Conservation (phyloP, 371 early-diverging fungal genomes). For the Mortierella sp. region DNA sequence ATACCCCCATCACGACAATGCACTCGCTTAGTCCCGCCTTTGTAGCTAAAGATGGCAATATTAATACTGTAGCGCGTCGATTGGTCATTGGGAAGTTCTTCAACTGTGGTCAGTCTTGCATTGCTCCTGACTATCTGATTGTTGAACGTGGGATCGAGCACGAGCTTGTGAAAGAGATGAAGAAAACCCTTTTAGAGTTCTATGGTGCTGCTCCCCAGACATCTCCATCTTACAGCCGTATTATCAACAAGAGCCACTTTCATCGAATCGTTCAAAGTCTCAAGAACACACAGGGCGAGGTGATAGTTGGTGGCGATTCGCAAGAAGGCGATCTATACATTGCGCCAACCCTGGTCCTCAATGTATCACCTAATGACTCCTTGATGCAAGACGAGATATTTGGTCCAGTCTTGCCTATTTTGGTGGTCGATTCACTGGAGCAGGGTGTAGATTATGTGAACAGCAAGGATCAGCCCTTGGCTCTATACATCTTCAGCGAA, state of each 20-base stretch:
- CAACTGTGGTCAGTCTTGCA: constrained; percentile 91
- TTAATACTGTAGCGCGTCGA: constrained; percentile 75
- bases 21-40: constrained; percentile 72
- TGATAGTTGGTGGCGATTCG: constrained; percentile 68
- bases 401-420: constrained; percentile 90
- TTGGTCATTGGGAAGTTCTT: constrained; percentile 83
- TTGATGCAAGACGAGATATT: constrained; percentile 86
- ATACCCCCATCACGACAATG: no score
- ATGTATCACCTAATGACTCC: constrained; percentile 59
- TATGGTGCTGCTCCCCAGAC: constrained; percentile 66
- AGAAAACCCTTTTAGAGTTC: constrained; percentile 61
- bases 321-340: constrained; percentile 73
- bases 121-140: constrained; percentile 89
- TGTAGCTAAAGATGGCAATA: constrained; percentile 73
- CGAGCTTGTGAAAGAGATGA: constrained; percentile 65
- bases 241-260: constrained; percentile 79
- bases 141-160: constrained; percentile 55
- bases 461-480: constrained; percentile 74
- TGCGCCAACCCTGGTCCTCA: constrained; percentile 74
- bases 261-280: constrained; percentile 73
- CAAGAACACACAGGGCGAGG: constrained; percentile 61
- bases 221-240: constrained; percentile 72
- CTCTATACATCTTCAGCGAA: constrained; percentile 73
- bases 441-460: constrained; percentile 78
- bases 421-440: constrained; percentile 77